Percentiles rank a stretch among this genome's conserved stretches.
phyloP scores from a whole-genome alignment of 192 early-diverging fungal species.

The Geranomyces variabilis region DNA sequence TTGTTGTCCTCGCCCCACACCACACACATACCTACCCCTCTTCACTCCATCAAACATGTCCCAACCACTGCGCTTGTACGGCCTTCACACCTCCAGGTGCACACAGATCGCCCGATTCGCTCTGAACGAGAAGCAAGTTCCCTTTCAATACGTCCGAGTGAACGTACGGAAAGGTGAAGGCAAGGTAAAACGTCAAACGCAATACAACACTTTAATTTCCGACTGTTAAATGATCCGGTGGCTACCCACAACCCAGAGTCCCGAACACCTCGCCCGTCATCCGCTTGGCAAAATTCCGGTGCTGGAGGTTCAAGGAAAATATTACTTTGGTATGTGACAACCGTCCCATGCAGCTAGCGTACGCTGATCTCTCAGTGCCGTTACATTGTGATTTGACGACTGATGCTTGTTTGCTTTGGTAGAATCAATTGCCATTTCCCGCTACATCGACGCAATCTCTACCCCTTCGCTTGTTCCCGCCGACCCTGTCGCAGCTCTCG shows the following conservation, averaged over 20 bases:
- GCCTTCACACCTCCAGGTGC: constrained; percentile 21
- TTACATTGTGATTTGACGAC: too few species aligned
- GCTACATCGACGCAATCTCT: constrained; percentile 39
- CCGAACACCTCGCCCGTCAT: constrained; percentile 36
- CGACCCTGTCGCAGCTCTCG: constrained; percentile 26
- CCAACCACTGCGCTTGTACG: not conserved
- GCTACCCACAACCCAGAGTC: too few species aligned
- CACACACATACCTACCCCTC: too few species aligned
- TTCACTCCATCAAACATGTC: too few species aligned
- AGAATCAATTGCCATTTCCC: too few species aligned
- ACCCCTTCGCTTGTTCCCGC: constrained; percentile 27
- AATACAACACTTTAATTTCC: too few species aligned
- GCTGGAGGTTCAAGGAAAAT: constrained; percentile 27
- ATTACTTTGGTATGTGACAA: too few species aligned
- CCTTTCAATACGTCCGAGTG: constrained; percentile 30
- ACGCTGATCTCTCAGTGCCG: too few species aligned
- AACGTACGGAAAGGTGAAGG: constrained; percentile 38
- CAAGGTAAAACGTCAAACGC: constrained; percentile 28
- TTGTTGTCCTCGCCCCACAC: too few species aligned
- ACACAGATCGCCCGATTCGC: constrained; percentile 26
- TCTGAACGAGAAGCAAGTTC: constrained; percentile 37
- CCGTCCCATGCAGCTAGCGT: too few species aligned
- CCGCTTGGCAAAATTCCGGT: constrained; percentile 52
- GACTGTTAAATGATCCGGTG: too few species aligned
- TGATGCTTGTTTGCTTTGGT: not conserved